phyloP scores from a whole-genome alignment of 2,329 filamentous ascomycete genomes.

The Xylaria sp. region DNA sequence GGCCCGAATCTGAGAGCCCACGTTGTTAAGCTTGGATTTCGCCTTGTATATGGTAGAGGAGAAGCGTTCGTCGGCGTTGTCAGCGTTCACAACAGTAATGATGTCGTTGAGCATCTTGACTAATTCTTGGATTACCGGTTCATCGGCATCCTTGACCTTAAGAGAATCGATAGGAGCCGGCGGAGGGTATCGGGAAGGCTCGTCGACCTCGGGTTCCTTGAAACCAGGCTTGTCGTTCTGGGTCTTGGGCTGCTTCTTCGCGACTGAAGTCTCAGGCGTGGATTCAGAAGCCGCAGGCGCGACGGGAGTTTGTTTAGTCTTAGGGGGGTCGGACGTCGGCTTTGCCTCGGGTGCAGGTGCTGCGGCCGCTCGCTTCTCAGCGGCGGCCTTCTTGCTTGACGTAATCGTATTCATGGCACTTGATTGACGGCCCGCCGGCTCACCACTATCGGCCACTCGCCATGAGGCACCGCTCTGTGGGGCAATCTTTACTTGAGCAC shows the following conservation, averaged over 20 bases:
- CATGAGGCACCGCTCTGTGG: constrained; percentile 88
- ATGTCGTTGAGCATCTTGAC: constrained; percentile 97
- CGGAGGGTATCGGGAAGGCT: constrained; percentile 72
- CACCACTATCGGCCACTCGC: constrained; percentile 49
- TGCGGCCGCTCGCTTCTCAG: constrained; percentile 33
- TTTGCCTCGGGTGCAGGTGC: constrained; percentile 37
- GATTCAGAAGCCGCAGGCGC: constrained; percentile 50
- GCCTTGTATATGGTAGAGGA: constrained; percentile 83
- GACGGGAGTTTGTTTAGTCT: constrained; percentile 46
- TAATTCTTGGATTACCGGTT: constrained; percentile 91
- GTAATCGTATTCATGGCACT: constrained; percentile 46
- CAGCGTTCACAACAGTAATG: constrained; percentile 91
- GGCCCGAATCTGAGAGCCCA: constrained; percentile 80
- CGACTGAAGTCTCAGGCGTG: constrained; percentile 8
- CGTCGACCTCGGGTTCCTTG: constrained; percentile 71
- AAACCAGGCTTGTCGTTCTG: constrained; percentile 52
- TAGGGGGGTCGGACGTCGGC: constrained; percentile 38
- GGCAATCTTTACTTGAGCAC: constrained; percentile 82
- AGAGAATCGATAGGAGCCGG: constrained; percentile 81
- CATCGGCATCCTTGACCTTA: constrained; percentile 77
- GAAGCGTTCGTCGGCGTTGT: constrained; percentile 81
- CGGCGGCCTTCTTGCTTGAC: constrained; percentile 47
- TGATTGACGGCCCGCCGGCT: constrained; percentile 46
- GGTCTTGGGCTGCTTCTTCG: constrained; percentile 23
- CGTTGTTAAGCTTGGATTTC: constrained; percentile 81